Base-by-base conservation (phyloP, 441 rosid species). In the Adansonia madagascariensis region DNA sequence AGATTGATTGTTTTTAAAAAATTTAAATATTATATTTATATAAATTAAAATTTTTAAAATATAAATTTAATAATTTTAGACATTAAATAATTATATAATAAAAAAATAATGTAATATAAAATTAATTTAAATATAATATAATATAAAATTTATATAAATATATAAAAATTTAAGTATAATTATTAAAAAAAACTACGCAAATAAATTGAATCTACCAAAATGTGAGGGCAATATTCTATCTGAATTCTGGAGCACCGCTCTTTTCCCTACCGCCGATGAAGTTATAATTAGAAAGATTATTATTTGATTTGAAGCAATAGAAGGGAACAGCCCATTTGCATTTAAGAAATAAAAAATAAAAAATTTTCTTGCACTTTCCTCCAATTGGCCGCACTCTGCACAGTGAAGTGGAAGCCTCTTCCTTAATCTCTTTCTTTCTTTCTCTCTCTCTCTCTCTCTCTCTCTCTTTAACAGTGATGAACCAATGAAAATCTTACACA, bases 401-500 rank as follows among this genome's bases (percentile, higher is more conserved):
- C 87, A 80, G 88, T 79, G 75, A 68, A 79, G 63, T 15, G 41
- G 74, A 66, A 73, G 81, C 35, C 35, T 31, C 4, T 31, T 31
- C 35, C 35, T 31, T 31, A 31, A 31, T 31, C 35, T 31, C 35
- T 31, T 31, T 31, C 35, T 31, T 31, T 31, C 35, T 31, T 31
- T 31, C 2, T 71, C 80, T 69, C 47, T 12, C 56, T 68, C 31
- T 22, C 24, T 31, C 35, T 15, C 18, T 20, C 27, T 35, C 17
- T 8, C 68, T 62, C 60, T 49, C 14, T 70, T 27, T 24, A 39
- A 14, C 43, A 24, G 59, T 72, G 64, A 10, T 47, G 41, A 67
- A 67, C 88, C 88, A 86, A 86, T 84, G 80, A 84, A 78, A 78
- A 55, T 68, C 59, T 49, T 22, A 24, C 84, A 71, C 77, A 49